Conservation (phyloP, 2,329 filamentous ascomycete species). For the Fusarium gaditjirri region DNA sequence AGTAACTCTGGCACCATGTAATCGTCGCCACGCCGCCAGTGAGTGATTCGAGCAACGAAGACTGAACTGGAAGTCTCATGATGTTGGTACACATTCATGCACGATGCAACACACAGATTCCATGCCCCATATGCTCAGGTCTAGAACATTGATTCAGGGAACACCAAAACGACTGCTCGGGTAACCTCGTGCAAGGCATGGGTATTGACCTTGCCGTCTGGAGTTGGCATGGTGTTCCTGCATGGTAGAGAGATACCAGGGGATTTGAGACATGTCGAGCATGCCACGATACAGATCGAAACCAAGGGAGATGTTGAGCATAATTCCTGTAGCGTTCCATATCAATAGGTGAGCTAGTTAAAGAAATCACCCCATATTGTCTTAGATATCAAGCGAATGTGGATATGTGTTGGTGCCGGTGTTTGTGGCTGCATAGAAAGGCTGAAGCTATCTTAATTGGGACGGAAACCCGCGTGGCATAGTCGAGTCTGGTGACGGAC, state of each 20-base stretch:
- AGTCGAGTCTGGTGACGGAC: constrained; percentile 13
- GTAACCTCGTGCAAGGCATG: constrained; percentile 12
- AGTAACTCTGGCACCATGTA: constrained; percentile 1
- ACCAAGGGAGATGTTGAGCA: constrained; percentile 9
- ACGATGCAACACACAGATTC: not conserved
- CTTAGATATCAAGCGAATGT: not conserved
- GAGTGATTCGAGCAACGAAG: constrained; percentile 9
- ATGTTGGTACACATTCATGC: constrained; percentile 4
- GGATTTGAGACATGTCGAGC: constrained; percentile 17
- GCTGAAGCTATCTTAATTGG: constrained; percentile 28
- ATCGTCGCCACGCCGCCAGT: not conserved
- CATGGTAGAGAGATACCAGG: constrained; percentile 5
- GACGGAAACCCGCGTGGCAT: constrained; percentile 33
- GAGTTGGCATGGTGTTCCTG: constrained; percentile 9
- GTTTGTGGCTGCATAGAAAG: constrained; percentile 28
- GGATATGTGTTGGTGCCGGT: not conserved
- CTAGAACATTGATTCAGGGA: constrained; percentile 1
- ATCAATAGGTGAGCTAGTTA: constrained; percentile 10
- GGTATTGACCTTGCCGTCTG: not conserved
- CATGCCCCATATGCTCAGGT: not conserved
- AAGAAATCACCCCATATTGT: not conserved
- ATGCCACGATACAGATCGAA: not conserved
- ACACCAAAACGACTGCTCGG: constrained; percentile 17
- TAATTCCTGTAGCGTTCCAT: constrained; percentile 28
- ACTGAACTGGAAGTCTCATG: not conserved